Conservation (phyloP, 208 protist species). For the Blastocrithidia nonstop region DNA sequence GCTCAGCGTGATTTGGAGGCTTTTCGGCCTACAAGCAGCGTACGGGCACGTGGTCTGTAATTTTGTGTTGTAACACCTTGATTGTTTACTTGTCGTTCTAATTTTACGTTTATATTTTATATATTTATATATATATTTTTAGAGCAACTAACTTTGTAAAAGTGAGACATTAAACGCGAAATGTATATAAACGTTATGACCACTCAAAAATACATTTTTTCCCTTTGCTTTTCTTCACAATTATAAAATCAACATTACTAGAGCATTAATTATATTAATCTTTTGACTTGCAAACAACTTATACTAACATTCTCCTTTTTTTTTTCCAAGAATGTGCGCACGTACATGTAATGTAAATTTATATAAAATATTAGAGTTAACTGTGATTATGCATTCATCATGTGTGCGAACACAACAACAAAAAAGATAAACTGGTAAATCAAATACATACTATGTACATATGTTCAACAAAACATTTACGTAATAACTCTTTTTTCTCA, state of each 20-base stretch:
- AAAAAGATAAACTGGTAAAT: conserved; percentile 1
- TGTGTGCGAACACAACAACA: not conserved
- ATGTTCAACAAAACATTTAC: not conserved
- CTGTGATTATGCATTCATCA: not conserved
- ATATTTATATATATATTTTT: not conserved
- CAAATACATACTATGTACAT: not conserved
- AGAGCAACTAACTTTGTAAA: not conserved
- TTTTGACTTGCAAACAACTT: not conserved
- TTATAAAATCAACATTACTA: too few relatives aligned
- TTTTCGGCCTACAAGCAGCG: conserved; percentile 20
- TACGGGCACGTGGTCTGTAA: conserved; percentile 26
- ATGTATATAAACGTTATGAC: not conserved
- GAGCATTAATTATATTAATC: not conserved
- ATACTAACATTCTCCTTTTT: not conserved
- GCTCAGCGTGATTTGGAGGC: conserved; percentile 51
- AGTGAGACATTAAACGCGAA: too few relatives aligned
- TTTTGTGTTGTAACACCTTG: conserved; percentile 15
- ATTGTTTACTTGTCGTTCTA: not conserved
- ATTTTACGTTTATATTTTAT: conserved; percentile 1
- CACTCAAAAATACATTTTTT: too few relatives aligned
- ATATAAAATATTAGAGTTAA: not conserved
- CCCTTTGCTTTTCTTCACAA: too few relatives aligned
- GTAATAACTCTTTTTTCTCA: not conserved
- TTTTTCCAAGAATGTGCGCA: not conserved
- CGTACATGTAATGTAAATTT: not conserved